phyloP scores from a whole-genome alignment of 208 protist species.

The Crithidia sp. region DNA sequence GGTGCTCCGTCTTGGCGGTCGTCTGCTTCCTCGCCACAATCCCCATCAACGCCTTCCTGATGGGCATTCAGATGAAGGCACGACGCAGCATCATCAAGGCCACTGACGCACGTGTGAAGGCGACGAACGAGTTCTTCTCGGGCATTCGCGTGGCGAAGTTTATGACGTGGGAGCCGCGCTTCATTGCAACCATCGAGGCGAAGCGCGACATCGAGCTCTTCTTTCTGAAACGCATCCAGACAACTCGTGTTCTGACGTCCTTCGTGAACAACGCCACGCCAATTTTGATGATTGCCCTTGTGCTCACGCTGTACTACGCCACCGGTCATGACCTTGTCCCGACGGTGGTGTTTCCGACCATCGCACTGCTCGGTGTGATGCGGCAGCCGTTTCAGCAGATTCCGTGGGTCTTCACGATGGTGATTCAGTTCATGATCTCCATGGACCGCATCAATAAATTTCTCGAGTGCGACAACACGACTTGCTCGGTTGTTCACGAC shows the following conservation, averaged over 20 bases:
- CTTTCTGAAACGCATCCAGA: constrained; percentile 44
- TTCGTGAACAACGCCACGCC: constrained; percentile 71
- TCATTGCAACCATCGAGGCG: constrained; percentile 47
- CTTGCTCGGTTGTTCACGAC: constrained; percentile 20
- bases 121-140: constrained; percentile 87
- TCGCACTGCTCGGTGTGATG: constrained; percentile 91
- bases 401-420: constrained; percentile 61
- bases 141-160: constrained; percentile 93
- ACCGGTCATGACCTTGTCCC: constrained; percentile 68
- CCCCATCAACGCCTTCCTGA: constrained; percentile 59
- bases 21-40: constrained; percentile 58
- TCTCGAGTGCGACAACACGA: constrained; percentile 50
- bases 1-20: constrained; percentile 60
- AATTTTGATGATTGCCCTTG: constrained; percentile 60
- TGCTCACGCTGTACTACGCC: constrained; percentile 59
- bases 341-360: constrained; percentile 86
- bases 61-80: constrained; percentile 36
- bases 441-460: constrained; percentile 67
- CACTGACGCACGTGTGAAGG: constrained; percentile 85
- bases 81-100: constrained; percentile 32
- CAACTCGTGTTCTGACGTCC: constrained; percentile 38
- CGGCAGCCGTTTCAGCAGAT: constrained; percentile 91
- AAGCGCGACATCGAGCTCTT: constrained; percentile 54
- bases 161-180: constrained; percentile 85
- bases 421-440: constrained; percentile 82